Conservation (phyloP, 2,329 filamentous ascomycete species). For the Talaromyces islandicus region DNA sequence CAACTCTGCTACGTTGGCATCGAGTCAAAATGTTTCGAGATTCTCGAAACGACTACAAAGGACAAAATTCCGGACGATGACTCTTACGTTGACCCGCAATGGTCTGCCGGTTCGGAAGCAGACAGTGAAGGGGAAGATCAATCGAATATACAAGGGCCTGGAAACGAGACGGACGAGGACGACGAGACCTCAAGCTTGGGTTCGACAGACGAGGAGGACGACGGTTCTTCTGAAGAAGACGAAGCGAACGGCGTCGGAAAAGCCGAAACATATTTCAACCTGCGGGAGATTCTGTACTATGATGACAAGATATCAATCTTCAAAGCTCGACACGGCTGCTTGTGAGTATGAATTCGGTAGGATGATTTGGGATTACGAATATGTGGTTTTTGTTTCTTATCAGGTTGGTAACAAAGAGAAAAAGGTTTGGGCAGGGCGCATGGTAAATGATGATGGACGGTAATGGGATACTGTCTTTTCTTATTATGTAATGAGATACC, state of each 20-base stretch:
- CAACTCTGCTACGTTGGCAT: constrained; percentile 74
- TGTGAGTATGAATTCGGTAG: constrained; percentile 21
- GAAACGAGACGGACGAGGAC: constrained; percentile 42
- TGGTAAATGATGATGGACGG: neutral
- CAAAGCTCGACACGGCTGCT: constrained; percentile 61
- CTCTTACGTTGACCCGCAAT: constrained; percentile 9
- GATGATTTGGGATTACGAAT: neutral
- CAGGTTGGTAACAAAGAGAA: neutral
- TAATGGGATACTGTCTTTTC: neutral
- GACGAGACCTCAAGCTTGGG: constrained; percentile 26
- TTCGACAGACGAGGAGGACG: constrained; percentile 31
- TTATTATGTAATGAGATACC: constrained; percentile 9
- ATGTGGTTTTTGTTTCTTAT: neutral
- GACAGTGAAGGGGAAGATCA: constrained; percentile 34
- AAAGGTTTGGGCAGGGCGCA: neutral
- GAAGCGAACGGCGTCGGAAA: constrained; percentile 47
- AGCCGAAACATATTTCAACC: constrained; percentile 47
- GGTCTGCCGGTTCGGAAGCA: constrained; percentile 23
- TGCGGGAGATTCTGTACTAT: constrained; percentile 77
- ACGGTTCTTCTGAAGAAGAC: constrained; percentile 40
- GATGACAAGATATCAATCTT: constrained; percentile 80
- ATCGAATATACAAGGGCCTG: constrained; percentile 9
- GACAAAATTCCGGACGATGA: constrained; percentile 20
- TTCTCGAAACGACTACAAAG: constrained; percentile 55
- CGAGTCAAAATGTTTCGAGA: constrained; percentile 73